Evolutionary conservation across 176 grass and related monocot genomes (phyloP).

Genomic region (Triticum urartu): DNA sequence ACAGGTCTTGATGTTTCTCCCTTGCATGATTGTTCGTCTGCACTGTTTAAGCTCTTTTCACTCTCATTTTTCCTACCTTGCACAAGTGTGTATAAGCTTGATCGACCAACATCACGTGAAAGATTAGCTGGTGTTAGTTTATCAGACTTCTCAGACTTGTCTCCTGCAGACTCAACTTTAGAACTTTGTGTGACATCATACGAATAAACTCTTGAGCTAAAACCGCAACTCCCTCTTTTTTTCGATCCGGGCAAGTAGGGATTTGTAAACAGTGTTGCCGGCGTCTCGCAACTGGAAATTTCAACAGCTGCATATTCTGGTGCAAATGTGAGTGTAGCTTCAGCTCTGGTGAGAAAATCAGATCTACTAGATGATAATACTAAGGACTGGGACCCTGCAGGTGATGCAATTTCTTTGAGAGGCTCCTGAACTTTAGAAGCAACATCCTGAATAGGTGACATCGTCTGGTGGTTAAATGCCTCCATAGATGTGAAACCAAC

Average conservation of each 20-base stretch:
- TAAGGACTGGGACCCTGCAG: constrained; percentile 35
- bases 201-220: constrained; percentile 78
- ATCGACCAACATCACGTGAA: constrained; percentile 51
- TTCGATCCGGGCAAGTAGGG: constrained; percentile 78
- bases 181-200: constrained; percentile 64
- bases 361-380: constrained; percentile 59
- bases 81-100: constrained; percentile 77
- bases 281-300: constrained; percentile 37
- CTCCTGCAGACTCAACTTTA: constrained; percentile 47
- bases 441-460: constrained; percentile 62
- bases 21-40: constrained; percentile 47
- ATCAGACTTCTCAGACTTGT: constrained; percentile 56
- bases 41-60: constrained; percentile 45
- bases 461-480: constrained; percentile 57
- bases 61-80: constrained; percentile 57
- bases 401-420: constrained; percentile 54
- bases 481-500: constrained; percentile 72
- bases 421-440: constrained; percentile 53
- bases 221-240: constrained; percentile 62
- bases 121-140: constrained; percentile 37
- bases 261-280: constrained; percentile 58
- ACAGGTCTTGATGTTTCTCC: constrained; percentile 46
- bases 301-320: constrained; percentile 93
- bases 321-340: constrained; percentile 94
- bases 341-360: constrained; percentile 80